These are phyloP conservation scores for Trifolium dubium DNA, from an alignment of 306 rosid genomes.

Conservation along the genomic window DNA sequence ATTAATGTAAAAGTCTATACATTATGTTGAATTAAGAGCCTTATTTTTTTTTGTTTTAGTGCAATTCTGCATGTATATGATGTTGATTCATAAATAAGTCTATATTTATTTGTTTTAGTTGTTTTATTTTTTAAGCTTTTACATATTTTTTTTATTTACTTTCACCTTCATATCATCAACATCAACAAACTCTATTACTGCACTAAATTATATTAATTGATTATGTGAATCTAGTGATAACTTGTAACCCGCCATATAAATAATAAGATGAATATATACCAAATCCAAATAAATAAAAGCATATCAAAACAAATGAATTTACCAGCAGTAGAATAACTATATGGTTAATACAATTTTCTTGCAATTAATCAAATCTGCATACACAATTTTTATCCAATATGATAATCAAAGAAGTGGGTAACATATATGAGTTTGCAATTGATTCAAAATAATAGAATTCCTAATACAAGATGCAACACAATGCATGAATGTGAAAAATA, in stretches of 20 bases:
- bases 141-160: neutral
- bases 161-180: conserved; percentile 1
- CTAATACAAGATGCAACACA: neutral
- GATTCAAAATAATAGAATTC: neutral
- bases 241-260: neutral
- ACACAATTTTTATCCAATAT: neutral
- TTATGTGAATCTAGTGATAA: neutral
- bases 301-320: neutral
- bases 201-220: neutral
- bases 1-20: neutral
- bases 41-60: neutral
- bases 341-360: neutral
- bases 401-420: neutral
- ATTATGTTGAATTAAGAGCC: neutral
- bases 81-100: neutral
- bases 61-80: neutral
- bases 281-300: neutral
- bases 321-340: neutral
- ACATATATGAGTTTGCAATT: neutral
- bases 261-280: neutral
- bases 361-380: neutral
- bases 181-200: neutral
- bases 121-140: neutral
- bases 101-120: neutral
- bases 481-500: neutral